Evolutionary conservation across 148 eudicot species (phyloP).

Genomic region (Limonium bicolor): DNA sequence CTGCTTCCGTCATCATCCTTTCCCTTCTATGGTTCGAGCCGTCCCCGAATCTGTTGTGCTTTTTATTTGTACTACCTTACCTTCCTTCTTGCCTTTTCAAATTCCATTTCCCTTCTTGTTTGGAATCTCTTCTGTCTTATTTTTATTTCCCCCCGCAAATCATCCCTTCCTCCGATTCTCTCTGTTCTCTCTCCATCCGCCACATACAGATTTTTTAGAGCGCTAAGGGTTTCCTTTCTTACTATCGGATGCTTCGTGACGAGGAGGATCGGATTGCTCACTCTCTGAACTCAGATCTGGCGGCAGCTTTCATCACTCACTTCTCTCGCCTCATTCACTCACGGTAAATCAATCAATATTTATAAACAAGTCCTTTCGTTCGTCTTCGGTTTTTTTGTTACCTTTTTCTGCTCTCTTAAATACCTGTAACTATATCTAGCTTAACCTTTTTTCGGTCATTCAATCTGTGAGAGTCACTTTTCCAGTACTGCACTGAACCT

Average conservation of each 20-base stretch:
- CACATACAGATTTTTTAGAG: neutral
- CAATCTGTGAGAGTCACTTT: neutral
- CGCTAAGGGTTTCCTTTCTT: neutral
- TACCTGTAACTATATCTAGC: neutral
- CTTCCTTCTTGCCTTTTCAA: no score
- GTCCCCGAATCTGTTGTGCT: conserved; percentile 11
- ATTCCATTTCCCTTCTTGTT: no score
- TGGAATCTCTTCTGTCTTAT: conserved; percentile 1
- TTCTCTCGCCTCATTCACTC: neutral
- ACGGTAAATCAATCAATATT: neutral
- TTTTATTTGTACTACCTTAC: no score
- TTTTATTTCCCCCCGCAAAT: conserved; percentile 2
- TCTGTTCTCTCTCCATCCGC: conserved; percentile 8
- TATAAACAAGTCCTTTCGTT: neutral
- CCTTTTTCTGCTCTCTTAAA: neutral
- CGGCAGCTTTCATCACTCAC: neutral
- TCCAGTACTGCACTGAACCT: no score
- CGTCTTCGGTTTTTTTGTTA: neutral
- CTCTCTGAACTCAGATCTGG: conserved; percentile 1
- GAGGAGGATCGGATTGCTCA: conserved; percentile 4
- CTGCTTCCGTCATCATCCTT: no score
- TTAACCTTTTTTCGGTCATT: neutral
- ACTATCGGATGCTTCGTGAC: conserved; percentile 1
- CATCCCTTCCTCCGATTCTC: conserved; percentile 2
- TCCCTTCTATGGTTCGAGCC: no score